Base-by-base conservation (phyloP, 768 basidiomycete genomes). In the Amanita molliuscula region DNA sequence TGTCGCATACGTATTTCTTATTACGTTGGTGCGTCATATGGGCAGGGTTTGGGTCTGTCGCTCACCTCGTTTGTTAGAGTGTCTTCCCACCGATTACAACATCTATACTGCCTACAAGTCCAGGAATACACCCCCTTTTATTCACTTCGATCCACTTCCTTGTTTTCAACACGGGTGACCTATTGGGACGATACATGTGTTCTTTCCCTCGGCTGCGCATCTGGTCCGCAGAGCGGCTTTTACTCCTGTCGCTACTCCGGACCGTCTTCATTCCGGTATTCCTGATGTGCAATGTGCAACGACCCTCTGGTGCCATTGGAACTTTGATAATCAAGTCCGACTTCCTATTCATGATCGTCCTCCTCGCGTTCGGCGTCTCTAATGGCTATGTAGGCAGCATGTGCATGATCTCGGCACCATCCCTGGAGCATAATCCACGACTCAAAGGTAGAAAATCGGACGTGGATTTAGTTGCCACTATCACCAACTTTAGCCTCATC, bases 11-110 rank as follows among this genome's bases (percentile, higher is more conserved):
- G 82, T 83, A 5, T 93, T 92, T 59, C 60, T 79, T 26, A 76
- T 88, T 23, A 94, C 93, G 11, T 66, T 95, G 61, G 91, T 91
- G 59, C 56, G 82, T 67, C 43, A 16, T 38, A 25, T 40, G 29
- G 41, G 23, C 47, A 26, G 33, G 26, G 44, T 25, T 10, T 7
- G 9, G 9, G 48, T 9, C 33, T 49, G 3, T 34, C 11, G 16
- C 38, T 48, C 26, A 48, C 16, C n/a, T 8, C 11, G 20, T 23
- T n/a, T 23, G 10, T 16, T 18, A 95, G 92, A 76, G 91, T 26
- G 83, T 94, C 42, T 95, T 78, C 66, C 93, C 93, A 4, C 77
- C 92, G 0, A 84, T 92, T 54, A 93, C 93, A 2, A 77, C 82
- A 3, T 84, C 83, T 0, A 78, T 96, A 47, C 63, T 66, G 33